A percentile compares a stretch with the other conserved stretches of the same genome.
These are phyloP conservation scores for Zoysia japonica DNA, from an alignment of 176 grass and related monocot species.

Conservation along the genomic window DNA sequence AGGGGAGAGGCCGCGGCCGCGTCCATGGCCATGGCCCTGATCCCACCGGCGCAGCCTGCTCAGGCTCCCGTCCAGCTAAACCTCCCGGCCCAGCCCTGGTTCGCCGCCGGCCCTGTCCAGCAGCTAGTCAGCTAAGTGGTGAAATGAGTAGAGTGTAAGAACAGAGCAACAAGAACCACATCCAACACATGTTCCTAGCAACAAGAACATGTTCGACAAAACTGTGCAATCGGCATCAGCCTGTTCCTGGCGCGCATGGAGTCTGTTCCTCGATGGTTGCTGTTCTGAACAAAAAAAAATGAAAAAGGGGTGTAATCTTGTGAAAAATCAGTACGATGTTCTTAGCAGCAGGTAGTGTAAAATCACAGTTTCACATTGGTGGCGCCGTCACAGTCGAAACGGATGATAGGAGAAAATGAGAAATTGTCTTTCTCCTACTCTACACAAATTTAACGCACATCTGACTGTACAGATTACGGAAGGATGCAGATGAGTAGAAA, in stretches of 20 bases:
- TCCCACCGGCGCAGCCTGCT: conserved; percentile 2
- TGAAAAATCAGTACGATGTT: background rate
- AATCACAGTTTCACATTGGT: background rate
- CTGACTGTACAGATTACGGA: background rate
- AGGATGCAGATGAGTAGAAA: background rate
- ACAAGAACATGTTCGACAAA: background rate
- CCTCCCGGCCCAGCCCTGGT: conserved; percentile 46
- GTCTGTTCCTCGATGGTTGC: background rate
- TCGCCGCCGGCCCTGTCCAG: conserved; percentile 37
- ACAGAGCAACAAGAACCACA: conserved; percentile 18
- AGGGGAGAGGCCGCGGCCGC: conserved; percentile 54
- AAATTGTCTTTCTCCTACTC: background rate
- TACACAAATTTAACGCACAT: background rate
- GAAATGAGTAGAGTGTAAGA: background rate
- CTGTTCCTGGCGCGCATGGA: background rate
- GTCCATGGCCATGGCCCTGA: conserved; percentile 45
- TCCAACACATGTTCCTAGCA: background rate
- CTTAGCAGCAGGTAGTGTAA: background rate
- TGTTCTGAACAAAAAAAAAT: background rate
- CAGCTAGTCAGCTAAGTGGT: conserved; percentile 55
- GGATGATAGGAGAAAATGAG: background rate
- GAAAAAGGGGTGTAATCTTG: background rate
- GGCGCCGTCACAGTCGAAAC: background rate
- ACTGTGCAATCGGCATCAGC: background rate
- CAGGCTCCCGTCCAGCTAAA: conserved; percentile 40